Conservation (phyloP, 1,284 basidiomycete species). For the Ganoderma leucocontextum region DNA sequence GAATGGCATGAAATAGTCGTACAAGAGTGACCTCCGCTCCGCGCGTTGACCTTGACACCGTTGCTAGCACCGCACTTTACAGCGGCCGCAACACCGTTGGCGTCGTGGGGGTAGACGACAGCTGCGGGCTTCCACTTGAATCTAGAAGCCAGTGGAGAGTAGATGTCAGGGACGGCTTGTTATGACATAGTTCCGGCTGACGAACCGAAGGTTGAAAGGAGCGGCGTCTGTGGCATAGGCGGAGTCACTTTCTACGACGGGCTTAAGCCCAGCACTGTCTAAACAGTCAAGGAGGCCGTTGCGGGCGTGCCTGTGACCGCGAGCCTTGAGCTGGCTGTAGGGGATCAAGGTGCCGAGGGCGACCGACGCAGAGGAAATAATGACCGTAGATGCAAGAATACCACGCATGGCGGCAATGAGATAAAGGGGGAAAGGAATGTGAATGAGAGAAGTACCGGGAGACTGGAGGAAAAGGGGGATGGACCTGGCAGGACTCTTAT, state of each 20-base stretch:
- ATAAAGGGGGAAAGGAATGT: neutral
- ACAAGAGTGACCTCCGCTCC: conserved; percentile 24
- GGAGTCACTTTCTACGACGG: conserved; percentile 16
- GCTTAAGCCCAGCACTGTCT: conserved; percentile 11
- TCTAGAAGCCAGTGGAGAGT: neutral
- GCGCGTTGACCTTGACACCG: conserved; percentile 22
- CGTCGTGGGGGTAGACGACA: conserved; percentile 15
- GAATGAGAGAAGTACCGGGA: neutral
- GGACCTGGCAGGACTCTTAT: neutral
- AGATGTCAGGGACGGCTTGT: neutral
- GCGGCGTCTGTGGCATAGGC: conserved; percentile 13
- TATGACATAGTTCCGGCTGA: neutral
- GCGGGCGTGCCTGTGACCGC: neutral
- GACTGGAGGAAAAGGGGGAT: neutral
- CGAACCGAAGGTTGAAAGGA: conserved; percentile 22
- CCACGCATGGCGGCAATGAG: conserved; percentile 5
- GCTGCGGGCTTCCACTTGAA: conserved; percentile 17
- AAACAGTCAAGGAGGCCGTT: conserved; percentile 14
- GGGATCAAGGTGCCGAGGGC: conserved; percentile 10
- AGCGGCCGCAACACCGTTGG: conserved; percentile 4
- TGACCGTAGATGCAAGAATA: conserved; percentile 6
- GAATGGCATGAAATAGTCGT: neutral
- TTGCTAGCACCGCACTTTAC: conserved; percentile 17
- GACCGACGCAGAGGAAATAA: conserved; percentile 11
- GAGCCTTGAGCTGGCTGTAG: conserved; percentile 12